These are phyloP conservation scores for Pseudozyma sp. DNA, from an alignment of 1,284 basidiomycete species.

Conservation along the genomic window DNA sequence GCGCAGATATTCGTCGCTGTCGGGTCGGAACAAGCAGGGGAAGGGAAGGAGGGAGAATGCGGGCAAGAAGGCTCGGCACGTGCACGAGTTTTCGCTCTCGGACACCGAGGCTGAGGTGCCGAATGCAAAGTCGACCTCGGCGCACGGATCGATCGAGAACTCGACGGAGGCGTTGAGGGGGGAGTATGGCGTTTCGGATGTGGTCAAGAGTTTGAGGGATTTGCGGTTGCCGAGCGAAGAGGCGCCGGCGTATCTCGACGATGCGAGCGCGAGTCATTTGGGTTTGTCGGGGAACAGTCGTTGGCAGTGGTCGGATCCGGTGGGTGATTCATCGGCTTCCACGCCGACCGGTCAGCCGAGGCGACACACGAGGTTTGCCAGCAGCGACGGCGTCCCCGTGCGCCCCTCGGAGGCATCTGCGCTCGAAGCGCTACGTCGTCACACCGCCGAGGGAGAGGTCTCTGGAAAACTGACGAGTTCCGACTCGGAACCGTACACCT, in stretches of 20 bases:
- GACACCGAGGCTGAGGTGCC: constrained; percentile 56
- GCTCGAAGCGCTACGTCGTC: constrained; percentile 32
- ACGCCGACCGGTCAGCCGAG: constrained; percentile 21
- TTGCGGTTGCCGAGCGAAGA: constrained; percentile 36
- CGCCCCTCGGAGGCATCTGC: constrained; percentile 18
- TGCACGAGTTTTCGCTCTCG: constrained; percentile 48
- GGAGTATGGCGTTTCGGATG: constrained; percentile 22
- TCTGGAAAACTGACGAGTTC: constrained; percentile 69
- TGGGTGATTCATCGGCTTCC: constrained; percentile 7
- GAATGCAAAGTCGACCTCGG: constrained; percentile 28
- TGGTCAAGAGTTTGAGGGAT: constrained; percentile 31
- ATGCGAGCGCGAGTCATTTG: constrained; percentile 27
- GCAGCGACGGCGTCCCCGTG: constrained; percentile 28
- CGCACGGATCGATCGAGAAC: constrained; percentile 28
- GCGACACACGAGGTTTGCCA: constrained; percentile 34
- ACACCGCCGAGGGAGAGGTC: constrained; percentile 23
- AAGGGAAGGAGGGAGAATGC: not conserved
- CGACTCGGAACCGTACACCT: constrained; percentile 71
- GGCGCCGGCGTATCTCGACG: constrained; percentile 25
- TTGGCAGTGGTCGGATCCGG: constrained; percentile 47
- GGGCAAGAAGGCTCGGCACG: constrained; percentile 20
- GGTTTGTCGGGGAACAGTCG: constrained; percentile 29
- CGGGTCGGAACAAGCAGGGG: constrained; percentile 15
- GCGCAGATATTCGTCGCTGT: constrained; percentile 31
- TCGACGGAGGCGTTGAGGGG: constrained; percentile 15